Conservation (phyloP, 495 filamentous ascomycete genomes). For the Penicillium malachiteum region DNA sequence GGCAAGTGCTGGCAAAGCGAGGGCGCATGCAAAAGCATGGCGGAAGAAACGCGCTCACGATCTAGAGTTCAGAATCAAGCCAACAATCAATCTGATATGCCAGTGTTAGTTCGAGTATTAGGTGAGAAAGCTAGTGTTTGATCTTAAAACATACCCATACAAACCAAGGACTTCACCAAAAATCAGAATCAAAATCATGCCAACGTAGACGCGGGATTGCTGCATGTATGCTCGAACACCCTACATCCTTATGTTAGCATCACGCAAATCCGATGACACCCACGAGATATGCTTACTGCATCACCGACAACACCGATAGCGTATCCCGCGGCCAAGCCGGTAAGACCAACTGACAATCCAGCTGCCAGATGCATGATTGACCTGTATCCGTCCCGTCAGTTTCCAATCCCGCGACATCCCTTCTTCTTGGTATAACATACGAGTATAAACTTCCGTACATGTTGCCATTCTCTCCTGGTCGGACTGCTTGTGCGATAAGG, state of each 20-base stretch:
- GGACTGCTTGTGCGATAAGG: slow-evolving; percentile 83
- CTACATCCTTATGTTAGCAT: slow-evolving; percentile 38
- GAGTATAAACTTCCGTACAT: slow-evolving; percentile 64
- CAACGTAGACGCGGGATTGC: slow-evolving; percentile 92
- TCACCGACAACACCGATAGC: slow-evolving; percentile 95
- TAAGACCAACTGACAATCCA: slow-evolving; percentile 87
- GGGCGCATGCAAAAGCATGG: neutral
- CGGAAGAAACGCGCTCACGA: slow-evolving; percentile 17
- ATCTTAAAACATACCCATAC: slow-evolving; percentile 70
- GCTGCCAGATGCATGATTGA: slow-evolving; percentile 92
- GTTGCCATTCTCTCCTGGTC: slow-evolving; percentile 62
- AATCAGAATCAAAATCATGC: slow-evolving; percentile 98
- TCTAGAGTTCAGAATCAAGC: slow-evolving; percentile 56
- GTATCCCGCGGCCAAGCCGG: slow-evolving; percentile 94
- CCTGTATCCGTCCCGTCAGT: slow-evolving; percentile 38
- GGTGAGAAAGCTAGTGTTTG: neutral
- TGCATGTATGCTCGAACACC: slow-evolving; percentile 94
- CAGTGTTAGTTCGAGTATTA: slow-evolving; percentile 31
- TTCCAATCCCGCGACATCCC: slow-evolving; percentile 1
- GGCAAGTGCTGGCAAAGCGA: slow-evolving; percentile 5
- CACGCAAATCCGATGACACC: neutral
- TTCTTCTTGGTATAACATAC: slow-evolving; percentile 43
- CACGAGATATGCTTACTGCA: slow-evolving; percentile 49
- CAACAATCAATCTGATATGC: slow-evolving; percentile 52
- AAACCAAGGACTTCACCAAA: slow-evolving; percentile 97